phyloP scores from a whole-genome alignment of 148 eudicot genomes.

The Camellia sinensis region DNA sequence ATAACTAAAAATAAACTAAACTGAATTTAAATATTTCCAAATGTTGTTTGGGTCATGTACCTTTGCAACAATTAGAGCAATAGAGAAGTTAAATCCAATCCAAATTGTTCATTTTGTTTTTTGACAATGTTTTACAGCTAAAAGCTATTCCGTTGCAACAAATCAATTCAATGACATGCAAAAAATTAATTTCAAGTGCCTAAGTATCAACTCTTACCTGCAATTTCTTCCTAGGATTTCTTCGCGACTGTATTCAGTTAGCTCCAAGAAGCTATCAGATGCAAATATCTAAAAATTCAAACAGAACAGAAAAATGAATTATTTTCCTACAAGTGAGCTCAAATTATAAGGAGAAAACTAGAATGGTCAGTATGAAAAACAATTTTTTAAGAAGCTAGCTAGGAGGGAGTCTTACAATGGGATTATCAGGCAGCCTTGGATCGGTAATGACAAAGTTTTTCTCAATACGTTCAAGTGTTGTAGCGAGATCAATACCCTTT shows the following conservation, averaged over 20 bases:
- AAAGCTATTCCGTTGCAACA: too few relatives aligned
- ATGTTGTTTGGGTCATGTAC: not conserved
- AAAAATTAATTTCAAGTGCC: not conserved
- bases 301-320: not conserved
- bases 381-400: not conserved
- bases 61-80: not conserved
- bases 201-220: constrained; percentile 42
- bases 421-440: constrained; percentile 98
- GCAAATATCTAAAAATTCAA: constrained; percentile 68
- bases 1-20: not conserved
- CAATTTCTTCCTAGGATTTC: constrained; percentile 97
- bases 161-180: not conserved
- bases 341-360: not conserved
- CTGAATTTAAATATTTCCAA: not conserved
- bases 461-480: constrained; percentile 99
- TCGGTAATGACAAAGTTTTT: constrained; percentile 97
- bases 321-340: not conserved
- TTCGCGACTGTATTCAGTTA: constrained; percentile 96
- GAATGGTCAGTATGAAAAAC: not conserved
- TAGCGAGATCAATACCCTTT: constrained; percentile 99
- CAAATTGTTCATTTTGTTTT: too few relatives aligned
- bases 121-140: too few relatives aligned
- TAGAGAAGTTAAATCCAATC: too few relatives aligned
- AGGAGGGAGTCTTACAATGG: constrained; percentile 65
- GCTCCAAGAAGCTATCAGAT: constrained; percentile 98